Base-by-base conservation (phyloP, 352 stramenopile genomes). In the Phytophthora fragariae region DNA sequence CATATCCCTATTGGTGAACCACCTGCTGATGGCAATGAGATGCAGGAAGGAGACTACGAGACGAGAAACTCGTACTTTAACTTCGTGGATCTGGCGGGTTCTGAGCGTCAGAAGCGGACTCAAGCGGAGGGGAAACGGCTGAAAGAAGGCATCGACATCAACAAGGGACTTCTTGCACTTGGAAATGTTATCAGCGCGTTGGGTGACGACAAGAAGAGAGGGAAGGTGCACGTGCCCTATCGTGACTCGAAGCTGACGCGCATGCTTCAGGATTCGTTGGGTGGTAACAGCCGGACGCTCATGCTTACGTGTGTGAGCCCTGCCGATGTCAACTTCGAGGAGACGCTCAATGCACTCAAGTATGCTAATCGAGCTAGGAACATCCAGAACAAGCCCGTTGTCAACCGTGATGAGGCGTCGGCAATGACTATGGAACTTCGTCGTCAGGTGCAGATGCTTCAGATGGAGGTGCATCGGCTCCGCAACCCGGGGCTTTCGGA, bases 181-280 rank as follows among this genome's bases (percentile, higher is more conserved):
- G 98, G 98, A 3, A 99, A 99, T 73, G 97, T 99, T 31, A 99
- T 99, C 68, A 99, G 97, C 70, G 96, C 97, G 9, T 80, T 99
- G 8, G 96, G 94, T 19, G 94, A 98, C 52, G 88, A 97, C 52
- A 92, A 92, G 55, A 97, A 97, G 65, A 75, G 95, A 83, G 87
- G 95, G 81, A 83, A 89, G 75, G 90, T 97, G 5, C 97, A 98
- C 68, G 90, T 99, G 6, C 96, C 95, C 3, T 99, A 99, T 65
- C 92, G 96, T 39, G 95, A 99, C 76, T 98, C 92, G 5, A 98
- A 98, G 77, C 82, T 99, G 37, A 99, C 96, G 37, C 87, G 94
- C 17, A 94, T 98, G 86, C 79, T 99, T 15, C 95, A 98, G 68
- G 95, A 98, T 66, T 95, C 82, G 3, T 73, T 98, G 4, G 95